phyloP scores from a whole-genome alignment of 345 rosid genomes.

The Noccaea caerulescens region DNA sequence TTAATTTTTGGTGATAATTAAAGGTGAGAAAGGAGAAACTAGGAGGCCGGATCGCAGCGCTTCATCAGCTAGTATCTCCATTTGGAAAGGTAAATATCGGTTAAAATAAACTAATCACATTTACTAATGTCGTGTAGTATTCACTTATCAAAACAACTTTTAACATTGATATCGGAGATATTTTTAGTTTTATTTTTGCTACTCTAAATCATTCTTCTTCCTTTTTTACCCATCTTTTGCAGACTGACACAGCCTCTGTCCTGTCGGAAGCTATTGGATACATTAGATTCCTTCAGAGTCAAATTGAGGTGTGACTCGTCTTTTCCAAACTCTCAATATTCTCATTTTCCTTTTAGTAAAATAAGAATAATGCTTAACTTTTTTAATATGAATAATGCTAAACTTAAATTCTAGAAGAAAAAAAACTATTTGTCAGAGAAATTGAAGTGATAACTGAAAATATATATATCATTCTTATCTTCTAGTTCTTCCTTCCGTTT shows the following conservation, averaged over 20 bases:
- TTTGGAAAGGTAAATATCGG: conserved; percentile 78
- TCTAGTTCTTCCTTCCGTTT: neutral
- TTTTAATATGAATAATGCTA: neutral
- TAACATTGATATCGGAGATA: conserved; percentile 9
- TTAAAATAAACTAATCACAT: conserved; percentile 1
- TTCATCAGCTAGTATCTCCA: conserved; percentile 97
- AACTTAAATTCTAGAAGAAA: neutral
- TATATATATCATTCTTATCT: neutral
- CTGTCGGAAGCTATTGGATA: conserved; percentile 98
- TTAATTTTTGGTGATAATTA: conserved; percentile 28
- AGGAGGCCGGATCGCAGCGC: conserved; percentile 86
- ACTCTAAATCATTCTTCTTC: conserved; percentile 48
- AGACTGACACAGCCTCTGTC: conserved; percentile 99
- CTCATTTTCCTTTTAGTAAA: conserved; percentile 27
- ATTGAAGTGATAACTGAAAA: conserved; percentile 15
- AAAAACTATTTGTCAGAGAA: neutral
- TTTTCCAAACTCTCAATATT: conserved; percentile 36
- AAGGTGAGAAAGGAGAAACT: conserved; percentile 91
- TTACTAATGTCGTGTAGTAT: neutral
- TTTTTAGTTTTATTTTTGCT: conserved; percentile 25
- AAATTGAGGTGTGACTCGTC: conserved; percentile 80
- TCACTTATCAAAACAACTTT: conserved; percentile 12
- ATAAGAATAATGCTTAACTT: neutral
- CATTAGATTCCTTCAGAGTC: conserved; percentile 99
- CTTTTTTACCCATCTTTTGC: conserved; percentile 56